Evolutionary conservation across 2,329 filamentous ascomycete genomes (phyloP).

Genomic region (Fusarium longipes): DNA sequence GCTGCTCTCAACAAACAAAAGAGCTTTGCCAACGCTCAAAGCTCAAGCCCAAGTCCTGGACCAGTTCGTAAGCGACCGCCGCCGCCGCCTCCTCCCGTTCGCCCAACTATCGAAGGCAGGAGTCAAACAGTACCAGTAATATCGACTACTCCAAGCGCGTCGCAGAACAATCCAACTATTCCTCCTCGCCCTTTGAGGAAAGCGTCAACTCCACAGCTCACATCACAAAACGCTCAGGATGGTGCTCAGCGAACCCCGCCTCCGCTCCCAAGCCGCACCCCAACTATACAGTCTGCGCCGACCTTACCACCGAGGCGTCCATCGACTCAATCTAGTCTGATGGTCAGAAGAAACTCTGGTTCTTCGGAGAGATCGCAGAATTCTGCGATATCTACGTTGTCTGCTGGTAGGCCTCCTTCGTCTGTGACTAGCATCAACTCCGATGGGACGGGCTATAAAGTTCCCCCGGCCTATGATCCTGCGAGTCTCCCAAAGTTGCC

Average conservation of each 20-base stretch:
- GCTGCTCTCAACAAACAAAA: constrained; percentile 72
- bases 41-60: constrained; percentile 51
- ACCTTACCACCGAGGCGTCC: constrained; percentile 63
- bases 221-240: constrained; percentile 20
- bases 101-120: constrained; percentile 53
- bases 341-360: constrained; percentile 64
- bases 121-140: constrained; percentile 53
- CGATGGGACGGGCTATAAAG: constrained; percentile 56
- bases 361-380: constrained; percentile 67
- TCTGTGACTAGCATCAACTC: constrained; percentile 63
- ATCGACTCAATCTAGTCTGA: constrained; percentile 56
- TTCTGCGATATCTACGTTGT: constrained; percentile 65
- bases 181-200: constrained; percentile 40
- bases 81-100: constrained; percentile 56
- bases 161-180: constrained; percentile 30
- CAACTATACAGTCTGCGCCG: constrained; percentile 54
- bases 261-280: constrained; percentile 50
- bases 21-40: constrained; percentile 61
- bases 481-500: constrained; percentile 69
- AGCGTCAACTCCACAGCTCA: constrained; percentile 17
- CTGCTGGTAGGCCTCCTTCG: constrained; percentile 58
- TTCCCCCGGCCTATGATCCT: constrained; percentile 67
- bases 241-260: constrained; percentile 48
- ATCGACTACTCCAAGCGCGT: constrained; percentile 45
- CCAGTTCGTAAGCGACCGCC: constrained; percentile 57